A percentile compares a stretch with the other conserved stretches of the same genome.
These are phyloP conservation scores for Pyricularia sp. DNA, from an alignment of 2,329 filamentous ascomycete genomes.

Conservation along the genomic window DNA sequence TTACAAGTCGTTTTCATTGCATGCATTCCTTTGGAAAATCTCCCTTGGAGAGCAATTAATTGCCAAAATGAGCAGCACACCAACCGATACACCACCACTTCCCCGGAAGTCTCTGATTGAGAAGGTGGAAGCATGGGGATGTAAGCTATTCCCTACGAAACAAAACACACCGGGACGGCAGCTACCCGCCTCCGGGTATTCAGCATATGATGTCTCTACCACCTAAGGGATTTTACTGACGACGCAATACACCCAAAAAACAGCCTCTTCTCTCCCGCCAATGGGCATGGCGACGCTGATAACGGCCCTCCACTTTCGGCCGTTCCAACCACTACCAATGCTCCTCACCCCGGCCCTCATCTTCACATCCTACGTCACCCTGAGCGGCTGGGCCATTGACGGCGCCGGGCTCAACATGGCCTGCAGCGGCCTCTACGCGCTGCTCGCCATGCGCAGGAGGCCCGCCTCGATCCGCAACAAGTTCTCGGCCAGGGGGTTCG, in stretches of 20 bases:
- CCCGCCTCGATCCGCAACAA: constrained; percentile 23
- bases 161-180: not conserved
- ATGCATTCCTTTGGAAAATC: not conserved
- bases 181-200: too few species aligned
- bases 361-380: constrained; percentile 49
- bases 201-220: not conserved
- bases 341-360: constrained; percentile 41
- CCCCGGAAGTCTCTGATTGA: not conserved
- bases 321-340: constrained; percentile 40
- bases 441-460: constrained; percentile 40
- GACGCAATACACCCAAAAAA: not conserved
- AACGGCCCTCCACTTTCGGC: constrained; percentile 45
- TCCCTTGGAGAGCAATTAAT: not conserved
- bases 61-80: not conserved
- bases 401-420: constrained; percentile 46
- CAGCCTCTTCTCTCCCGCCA: constrained; percentile 44
- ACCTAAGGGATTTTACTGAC: not conserved
- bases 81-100: not conserved
- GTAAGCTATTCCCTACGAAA: constrained; percentile 9
- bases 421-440: constrained; percentile 47
- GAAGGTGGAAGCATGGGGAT: constrained; percentile 14
- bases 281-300: constrained; percentile 47
- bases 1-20: not conserved
- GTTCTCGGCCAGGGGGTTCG: constrained; percentile 37
- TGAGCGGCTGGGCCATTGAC: constrained; percentile 49